A percentile compares a stretch with the other conserved stretches of the same genome.
These are phyloP conservation scores for Brassica rapa DNA, from an alignment of 345 rosid species.

Conservation along the genomic window DNA sequence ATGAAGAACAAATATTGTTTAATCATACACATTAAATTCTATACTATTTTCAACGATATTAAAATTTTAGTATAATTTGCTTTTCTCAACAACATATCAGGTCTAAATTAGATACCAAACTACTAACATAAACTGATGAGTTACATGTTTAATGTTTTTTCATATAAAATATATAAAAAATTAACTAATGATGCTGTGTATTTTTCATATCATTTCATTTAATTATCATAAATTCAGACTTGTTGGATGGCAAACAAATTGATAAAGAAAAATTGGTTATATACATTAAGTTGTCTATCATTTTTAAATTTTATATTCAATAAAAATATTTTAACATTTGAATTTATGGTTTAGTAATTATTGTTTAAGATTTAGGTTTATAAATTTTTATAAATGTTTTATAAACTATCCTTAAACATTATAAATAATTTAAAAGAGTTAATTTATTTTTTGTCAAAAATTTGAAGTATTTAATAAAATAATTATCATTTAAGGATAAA, in stretches of 20 bases:
- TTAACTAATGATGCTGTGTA: not conserved
- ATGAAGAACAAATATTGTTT: not conserved
- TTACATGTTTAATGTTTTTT: not conserved
- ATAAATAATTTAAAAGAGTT: too few relatives aligned
- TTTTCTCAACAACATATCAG: not conserved
- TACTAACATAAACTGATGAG: not conserved
- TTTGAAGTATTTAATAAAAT: too few relatives aligned
- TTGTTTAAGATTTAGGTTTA: too few relatives aligned
- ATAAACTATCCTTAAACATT: too few relatives aligned
- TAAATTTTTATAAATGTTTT: too few relatives aligned
- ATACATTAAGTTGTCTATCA: too few relatives aligned
- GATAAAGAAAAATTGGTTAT: too few relatives aligned
- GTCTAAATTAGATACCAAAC: not conserved
- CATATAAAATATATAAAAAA: not conserved
- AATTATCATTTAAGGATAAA: too few relatives aligned
- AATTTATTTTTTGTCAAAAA: too few relatives aligned
- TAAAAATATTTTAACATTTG: too few relatives aligned
- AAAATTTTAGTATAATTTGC: not conserved
- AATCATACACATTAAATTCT: not conserved
- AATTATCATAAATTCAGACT: not conserved
- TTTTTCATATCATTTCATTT: not conserved
- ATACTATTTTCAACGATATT: not conserved
- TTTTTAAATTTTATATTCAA: too few relatives aligned
- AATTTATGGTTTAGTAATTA: too few relatives aligned
- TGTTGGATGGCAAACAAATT: conserved; percentile 11